Conservation (phyloP, 345 rosid species). For the Aquilaria sinensis region DNA sequence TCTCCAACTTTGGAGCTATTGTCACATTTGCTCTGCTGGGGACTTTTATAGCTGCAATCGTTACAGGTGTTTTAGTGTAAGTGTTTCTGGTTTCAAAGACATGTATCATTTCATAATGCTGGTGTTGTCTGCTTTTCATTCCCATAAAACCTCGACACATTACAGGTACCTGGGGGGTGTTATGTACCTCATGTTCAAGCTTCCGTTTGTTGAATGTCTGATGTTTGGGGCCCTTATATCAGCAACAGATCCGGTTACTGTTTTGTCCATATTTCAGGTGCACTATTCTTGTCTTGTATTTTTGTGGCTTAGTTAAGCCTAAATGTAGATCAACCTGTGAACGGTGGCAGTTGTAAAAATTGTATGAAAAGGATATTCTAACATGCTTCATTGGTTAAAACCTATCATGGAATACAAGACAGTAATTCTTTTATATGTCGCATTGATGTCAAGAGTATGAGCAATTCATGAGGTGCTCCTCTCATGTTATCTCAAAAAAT, state of each 20-base stretch:
- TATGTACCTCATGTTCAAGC: slow-evolving; percentile 73
- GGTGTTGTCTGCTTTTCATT: not conserved
- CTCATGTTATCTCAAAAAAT: too few species aligned
- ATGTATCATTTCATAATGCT: not conserved
- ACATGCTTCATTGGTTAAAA: too few species aligned
- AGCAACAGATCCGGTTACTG: slow-evolving; percentile 99
- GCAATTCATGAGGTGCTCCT: too few species aligned
- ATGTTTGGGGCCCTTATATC: slow-evolving; percentile 99
- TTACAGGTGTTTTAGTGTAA: slow-evolving; percentile 90
- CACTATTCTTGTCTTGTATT: not conserved
- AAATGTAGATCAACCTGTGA: not conserved
- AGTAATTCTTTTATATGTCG: too few species aligned
- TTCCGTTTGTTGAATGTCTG: slow-evolving; percentile 91
- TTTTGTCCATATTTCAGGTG: slow-evolving; percentile 97
- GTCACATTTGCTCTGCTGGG: slow-evolving; percentile 89
- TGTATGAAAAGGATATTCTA: too few species aligned
- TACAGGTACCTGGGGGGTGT: slow-evolving; percentile 89
- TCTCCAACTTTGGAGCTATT: slow-evolving; percentile 96
- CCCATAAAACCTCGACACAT: not conserved
- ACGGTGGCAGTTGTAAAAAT: too few species aligned
- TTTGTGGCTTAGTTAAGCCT: slow-evolving; percentile 6
- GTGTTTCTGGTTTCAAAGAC: slow-evolving; percentile 22
- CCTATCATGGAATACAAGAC: too few species aligned
- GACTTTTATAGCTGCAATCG: slow-evolving; percentile 77
- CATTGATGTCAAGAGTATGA: too few species aligned